Conservation (phyloP, 352 stramenopile genomes). For the Globisporangium cederbergense region DNA sequence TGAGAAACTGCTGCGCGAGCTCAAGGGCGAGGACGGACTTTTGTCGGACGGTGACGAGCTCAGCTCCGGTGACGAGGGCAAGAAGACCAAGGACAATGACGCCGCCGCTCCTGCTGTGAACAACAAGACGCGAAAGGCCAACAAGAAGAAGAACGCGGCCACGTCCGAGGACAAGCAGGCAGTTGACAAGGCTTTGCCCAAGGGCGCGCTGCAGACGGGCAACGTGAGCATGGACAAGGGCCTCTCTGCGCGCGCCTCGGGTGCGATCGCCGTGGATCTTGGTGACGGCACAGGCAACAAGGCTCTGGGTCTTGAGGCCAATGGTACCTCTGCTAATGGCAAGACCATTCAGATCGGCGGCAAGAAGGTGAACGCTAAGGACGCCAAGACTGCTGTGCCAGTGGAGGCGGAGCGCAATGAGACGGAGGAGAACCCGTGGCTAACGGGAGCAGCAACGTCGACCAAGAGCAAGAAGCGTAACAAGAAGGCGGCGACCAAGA, state of each 20-base stretch:
- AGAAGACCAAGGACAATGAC: constrained; percentile 23
- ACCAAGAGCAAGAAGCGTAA: constrained; percentile 68
- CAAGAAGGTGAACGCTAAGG: background rate
- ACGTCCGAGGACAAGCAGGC: constrained; percentile 50
- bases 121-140: constrained; percentile 28
- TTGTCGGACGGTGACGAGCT: constrained; percentile 57
- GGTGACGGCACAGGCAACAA: constrained; percentile 28
- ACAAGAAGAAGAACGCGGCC: constrained; percentile 37
- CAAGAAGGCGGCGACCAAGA: constrained; percentile 45
- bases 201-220: constrained; percentile 51
- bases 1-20: constrained; percentile 91
- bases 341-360: constrained; percentile 34
- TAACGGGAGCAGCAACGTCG: constrained; percentile 29
- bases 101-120: constrained; percentile 14
- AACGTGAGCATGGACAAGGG: constrained; percentile 73
- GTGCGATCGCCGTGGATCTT: constrained; percentile 72
- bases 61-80: constrained; percentile 40
- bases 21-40: constrained; percentile 79
- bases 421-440: constrained; percentile 69
- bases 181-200: constrained; percentile 49
- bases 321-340: constrained; percentile 18
- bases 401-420: constrained; percentile 14
- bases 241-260: constrained; percentile 57
- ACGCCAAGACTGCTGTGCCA: constrained; percentile 20
- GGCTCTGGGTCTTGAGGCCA: constrained; percentile 21